These are phyloP conservation scores for Rhodotorula sphaerocarpa DNA, from an alignment of 768 basidiomycete genomes.

Conservation along the genomic window DNA sequence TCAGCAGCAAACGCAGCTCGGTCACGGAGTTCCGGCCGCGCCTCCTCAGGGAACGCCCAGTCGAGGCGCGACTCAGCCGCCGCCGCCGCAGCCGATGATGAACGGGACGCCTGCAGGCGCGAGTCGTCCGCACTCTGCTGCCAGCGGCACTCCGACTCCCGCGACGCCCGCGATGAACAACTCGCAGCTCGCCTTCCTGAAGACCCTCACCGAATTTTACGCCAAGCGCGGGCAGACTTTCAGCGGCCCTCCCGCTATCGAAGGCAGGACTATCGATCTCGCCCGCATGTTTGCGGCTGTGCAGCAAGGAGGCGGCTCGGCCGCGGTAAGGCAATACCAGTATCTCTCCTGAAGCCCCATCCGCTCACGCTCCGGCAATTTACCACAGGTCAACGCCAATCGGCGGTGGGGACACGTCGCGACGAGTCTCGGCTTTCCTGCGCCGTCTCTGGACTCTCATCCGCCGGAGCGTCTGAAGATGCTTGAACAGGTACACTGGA, in stretches of 20 bases:
- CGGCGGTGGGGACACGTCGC: constrained; percentile 8
- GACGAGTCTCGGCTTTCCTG: constrained; percentile 6
- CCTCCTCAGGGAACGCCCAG: background rate
- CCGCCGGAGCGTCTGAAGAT: constrained; percentile 6
- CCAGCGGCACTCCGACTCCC: too few relatives aligned
- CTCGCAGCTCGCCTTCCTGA: constrained; percentile 3
- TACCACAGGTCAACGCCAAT: background rate
- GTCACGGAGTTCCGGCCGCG: constrained; percentile 19
- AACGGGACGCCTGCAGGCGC: background rate
- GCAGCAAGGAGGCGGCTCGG: constrained; percentile 12
- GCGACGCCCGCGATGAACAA: background rate
- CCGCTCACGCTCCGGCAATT: too few relatives aligned
- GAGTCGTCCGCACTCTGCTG: background rate
- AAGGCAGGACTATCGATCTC: constrained; percentile 20
- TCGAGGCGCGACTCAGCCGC: background rate
- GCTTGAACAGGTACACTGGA: constrained; percentile 3
- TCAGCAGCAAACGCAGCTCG: constrained; percentile 22
- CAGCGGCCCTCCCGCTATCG: constrained; percentile 7
- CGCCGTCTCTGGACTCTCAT: background rate
- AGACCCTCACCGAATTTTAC: constrained; percentile 20
- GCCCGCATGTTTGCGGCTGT: constrained; percentile 12
- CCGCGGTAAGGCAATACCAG: background rate
- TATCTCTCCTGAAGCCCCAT: background rate
- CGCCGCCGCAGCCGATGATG: too few relatives aligned
- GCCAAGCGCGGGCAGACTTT: constrained; percentile 5